Percentiles rank a stretch among this genome's conserved stretches.
Conservation (phyloP, 495 filamentous ascomycete genomes). For the Penicillium samsonianum region DNA sequence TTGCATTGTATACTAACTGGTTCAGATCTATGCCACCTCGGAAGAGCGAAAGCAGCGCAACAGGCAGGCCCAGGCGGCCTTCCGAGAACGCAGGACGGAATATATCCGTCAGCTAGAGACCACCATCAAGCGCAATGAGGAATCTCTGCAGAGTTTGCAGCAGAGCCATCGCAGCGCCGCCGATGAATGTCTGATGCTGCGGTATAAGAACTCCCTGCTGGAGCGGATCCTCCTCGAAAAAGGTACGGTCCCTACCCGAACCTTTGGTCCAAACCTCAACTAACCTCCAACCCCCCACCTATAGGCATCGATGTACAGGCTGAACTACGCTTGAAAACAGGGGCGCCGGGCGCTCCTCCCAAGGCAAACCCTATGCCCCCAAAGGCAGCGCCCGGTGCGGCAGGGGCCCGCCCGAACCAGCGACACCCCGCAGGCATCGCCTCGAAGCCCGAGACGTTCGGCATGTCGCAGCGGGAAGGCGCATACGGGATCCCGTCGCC, state of each 20-base stretch:
- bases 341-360: constrained; percentile 62
- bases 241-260: constrained; percentile 51
- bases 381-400: constrained; percentile 49
- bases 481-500: constrained; percentile 51
- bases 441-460: constrained; percentile 67
- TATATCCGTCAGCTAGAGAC: constrained; percentile 99
- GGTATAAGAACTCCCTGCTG: constrained; percentile 96
- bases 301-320: constrained; percentile 96
- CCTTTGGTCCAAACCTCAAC: constrained; percentile 3
- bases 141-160: constrained; percentile 85
- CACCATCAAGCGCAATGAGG: constrained; percentile 96
- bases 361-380: constrained; percentile 53
- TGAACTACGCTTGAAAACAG: constrained; percentile 85
- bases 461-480: constrained; percentile 53
- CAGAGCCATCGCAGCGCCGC: constrained; percentile 92
- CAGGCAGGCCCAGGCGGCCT: constrained; percentile 94
- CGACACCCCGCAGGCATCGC: constrained; percentile 70
- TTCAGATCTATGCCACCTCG: constrained; percentile 93
- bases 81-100: constrained; percentile 93
- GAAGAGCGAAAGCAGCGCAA: constrained; percentile 98
- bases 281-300: constrained; percentile 14
- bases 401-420: constrained; percentile 48
- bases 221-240: constrained; percentile 96
- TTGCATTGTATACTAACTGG: constrained; percentile 19
- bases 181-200: constrained; percentile 96